Base-by-base conservation (phyloP, 768 basidiomycete genomes). In the Rhodotorula babjevae region DNA sequence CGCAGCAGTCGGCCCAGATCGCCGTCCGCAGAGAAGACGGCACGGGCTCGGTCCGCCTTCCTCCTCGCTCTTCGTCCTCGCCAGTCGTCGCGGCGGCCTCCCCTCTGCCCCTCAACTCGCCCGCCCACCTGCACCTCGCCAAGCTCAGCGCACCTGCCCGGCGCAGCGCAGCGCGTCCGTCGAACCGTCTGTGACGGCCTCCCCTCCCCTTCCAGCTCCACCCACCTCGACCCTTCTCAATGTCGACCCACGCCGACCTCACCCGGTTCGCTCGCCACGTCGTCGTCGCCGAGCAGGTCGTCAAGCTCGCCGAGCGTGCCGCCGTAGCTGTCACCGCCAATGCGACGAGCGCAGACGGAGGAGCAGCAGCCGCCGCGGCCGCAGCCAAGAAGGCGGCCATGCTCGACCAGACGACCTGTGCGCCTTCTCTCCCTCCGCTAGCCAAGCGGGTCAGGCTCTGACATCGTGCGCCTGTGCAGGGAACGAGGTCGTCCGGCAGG, bases 321-420 rank as follows among this genome's bases (percentile, higher is more conserved):
- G 40, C 50, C 8, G n/a, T n/a, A 23, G 3, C n/a, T 12, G 50
- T 12, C 23, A 12, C 50, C 23, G 23, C 23, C 23, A 52, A 52
- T 9, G 50, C 27, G 50, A 52, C 27, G 10, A 53, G 18, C 25
- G 53, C 36, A 21, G 63, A 18, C 18, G 53, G 6, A 6, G 42
- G 42, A 2, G 27, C 15, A 16, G 42, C n/a, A 23, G 40, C 27
- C 23, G 42, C 63, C 29, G 63, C 63, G 36, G 36, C 52, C 55
- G 53, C 52, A 36, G 53, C 42, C 23, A 55, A 42, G 19, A 33
- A 49, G 16, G 58, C 58, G 4, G 56, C 57, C 18, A 49, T 49
- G 46, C 44, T 62, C 7, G 56, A 52, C 50, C 50, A 52, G 50
- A 52, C 50, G 50, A 52, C 58, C 50, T 64, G 68, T 69, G 42